A percentile compares a stretch with the other conserved stretches of the same genome.
Conservation (phyloP, 2,329 filamentous ascomycete species). For the Cladosporium colombiae region DNA sequence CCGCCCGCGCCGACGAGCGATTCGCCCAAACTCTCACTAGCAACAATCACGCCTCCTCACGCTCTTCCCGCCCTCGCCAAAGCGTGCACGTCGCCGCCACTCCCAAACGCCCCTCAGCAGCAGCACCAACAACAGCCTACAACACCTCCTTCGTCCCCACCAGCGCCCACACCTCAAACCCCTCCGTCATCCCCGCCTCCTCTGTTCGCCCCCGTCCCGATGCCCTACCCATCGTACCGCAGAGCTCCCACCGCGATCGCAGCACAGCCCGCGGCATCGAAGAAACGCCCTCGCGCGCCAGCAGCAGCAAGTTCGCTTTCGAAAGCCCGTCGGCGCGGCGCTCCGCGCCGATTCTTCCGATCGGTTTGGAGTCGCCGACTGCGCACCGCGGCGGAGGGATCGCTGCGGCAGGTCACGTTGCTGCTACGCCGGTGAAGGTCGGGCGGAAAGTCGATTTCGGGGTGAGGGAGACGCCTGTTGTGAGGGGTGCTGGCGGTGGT, state of each 20-base stretch:
- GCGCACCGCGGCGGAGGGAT: constrained; percentile 18
- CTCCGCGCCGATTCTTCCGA: not conserved
- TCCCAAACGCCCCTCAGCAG: not conserved
- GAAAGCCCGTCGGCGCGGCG: constrained; percentile 3
- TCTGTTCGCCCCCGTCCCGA: constrained; percentile 5
- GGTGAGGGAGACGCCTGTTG: not conserved
- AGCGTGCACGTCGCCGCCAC: constrained; percentile 12
- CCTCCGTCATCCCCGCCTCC: constrained; percentile 13
- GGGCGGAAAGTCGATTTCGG: constrained; percentile 10
- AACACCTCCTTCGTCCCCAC: constrained; percentile 9
- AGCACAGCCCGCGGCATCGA: constrained; percentile 34
- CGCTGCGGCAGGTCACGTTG: constrained; percentile 15
- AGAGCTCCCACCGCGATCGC: constrained; percentile 14
- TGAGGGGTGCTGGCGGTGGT: not conserved
- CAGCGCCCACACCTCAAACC: not conserved
- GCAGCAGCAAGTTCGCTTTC: constrained; percentile 4
- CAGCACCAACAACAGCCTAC: not conserved
- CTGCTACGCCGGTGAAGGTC: constrained; percentile 22
- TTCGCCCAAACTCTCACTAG: constrained; percentile 31
- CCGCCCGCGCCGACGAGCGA: constrained; percentile 67
- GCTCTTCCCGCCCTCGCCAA: constrained; percentile 1
- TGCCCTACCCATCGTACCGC: not conserved
- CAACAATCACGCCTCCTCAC: not conserved
- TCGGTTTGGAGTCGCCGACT: constrained; percentile 27
- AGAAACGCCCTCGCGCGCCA: constrained; percentile 44